Conservation (phyloP, 352 stramenopile species). For the Pythium insidiosum region DNA sequence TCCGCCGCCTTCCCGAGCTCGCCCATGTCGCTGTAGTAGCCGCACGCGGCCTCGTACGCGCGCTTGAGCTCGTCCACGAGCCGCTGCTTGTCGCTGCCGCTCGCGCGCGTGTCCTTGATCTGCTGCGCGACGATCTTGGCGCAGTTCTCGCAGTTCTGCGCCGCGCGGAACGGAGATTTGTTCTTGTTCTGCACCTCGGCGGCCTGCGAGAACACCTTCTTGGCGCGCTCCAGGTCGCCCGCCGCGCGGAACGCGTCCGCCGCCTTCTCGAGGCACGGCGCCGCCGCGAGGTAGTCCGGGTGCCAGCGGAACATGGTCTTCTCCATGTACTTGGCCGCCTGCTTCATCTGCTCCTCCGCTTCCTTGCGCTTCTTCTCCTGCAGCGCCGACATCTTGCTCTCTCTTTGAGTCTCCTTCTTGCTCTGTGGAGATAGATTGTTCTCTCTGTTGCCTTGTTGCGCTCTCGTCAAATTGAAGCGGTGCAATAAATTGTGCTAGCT, state of each 20-base stretch:
- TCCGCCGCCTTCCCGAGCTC: conserved; percentile 79
- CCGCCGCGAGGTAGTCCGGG: conserved; percentile 63
- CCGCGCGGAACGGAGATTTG: conserved; percentile 61
- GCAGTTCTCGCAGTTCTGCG: conserved; percentile 68
- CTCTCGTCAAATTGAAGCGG: too few species aligned
- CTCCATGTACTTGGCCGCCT: conserved; percentile 21
- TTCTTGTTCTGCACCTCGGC: conserved; percentile 66
- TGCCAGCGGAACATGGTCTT: conserved; percentile 63
- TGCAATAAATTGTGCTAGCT: too few species aligned
- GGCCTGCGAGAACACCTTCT: conserved; percentile 44
- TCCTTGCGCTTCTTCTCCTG: conserved; percentile 23
- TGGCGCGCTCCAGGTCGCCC: conserved; percentile 52
- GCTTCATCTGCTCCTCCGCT: conserved; percentile 16
- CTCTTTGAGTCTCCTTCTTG: too few species aligned
- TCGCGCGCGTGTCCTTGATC: conserved; percentile 42
- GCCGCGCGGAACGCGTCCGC: conserved; percentile 61
- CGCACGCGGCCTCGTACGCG: conserved; percentile 53
- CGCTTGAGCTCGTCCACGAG: conserved; percentile 38
- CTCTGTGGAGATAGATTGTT: too few species aligned
- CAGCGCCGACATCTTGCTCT: conserved; percentile 23
- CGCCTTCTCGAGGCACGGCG: conserved; percentile 64
- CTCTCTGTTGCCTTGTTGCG: too few species aligned
- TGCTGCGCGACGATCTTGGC: conserved; percentile 66
- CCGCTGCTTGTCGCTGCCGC: conserved; percentile 18
- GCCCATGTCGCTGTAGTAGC: conserved; percentile 72